Conservation (phyloP, 2,329 filamentous ascomycete genomes). For the Penicillium freii region DNA sequence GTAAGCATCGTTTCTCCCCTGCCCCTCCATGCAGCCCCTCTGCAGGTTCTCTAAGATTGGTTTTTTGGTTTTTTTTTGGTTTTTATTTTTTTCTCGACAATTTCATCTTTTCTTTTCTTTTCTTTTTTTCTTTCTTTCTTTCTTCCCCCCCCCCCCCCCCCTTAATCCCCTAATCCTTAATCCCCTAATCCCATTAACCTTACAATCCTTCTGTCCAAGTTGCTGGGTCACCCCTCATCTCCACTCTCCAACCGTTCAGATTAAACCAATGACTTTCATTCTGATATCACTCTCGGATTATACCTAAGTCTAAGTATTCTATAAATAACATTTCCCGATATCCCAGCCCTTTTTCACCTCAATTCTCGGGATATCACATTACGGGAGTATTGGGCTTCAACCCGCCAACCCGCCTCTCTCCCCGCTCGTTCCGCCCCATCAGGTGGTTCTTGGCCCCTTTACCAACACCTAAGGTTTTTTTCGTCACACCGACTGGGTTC, state of each 20-base stretch:
- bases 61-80: too few species aligned
- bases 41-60: constrained; percentile 17
- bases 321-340: constrained; percentile 4
- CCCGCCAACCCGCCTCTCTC: neutral
- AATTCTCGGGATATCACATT: neutral
- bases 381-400: neutral
- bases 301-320: neutral
- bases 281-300: neutral
- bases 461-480: neutral
- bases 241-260: constrained; percentile 9
- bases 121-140: neutral
- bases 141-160: neutral
- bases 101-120: neutral
- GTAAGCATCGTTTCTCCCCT: constrained; percentile 4
- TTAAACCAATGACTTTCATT: constrained; percentile 1
- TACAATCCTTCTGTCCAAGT: constrained; percentile 5
- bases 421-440: constrained; percentile 7
- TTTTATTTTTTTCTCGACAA: too few species aligned
- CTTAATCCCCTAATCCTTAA: too few species aligned
- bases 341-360: neutral
- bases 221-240: constrained; percentile 9
- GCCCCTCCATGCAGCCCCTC: constrained; percentile 22
- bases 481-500: constrained; percentile 14
- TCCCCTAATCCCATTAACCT: neutral
- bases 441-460: neutral